Base-by-base conservation (phyloP, 345 rosid species). In the Heritiera fomes region DNA sequence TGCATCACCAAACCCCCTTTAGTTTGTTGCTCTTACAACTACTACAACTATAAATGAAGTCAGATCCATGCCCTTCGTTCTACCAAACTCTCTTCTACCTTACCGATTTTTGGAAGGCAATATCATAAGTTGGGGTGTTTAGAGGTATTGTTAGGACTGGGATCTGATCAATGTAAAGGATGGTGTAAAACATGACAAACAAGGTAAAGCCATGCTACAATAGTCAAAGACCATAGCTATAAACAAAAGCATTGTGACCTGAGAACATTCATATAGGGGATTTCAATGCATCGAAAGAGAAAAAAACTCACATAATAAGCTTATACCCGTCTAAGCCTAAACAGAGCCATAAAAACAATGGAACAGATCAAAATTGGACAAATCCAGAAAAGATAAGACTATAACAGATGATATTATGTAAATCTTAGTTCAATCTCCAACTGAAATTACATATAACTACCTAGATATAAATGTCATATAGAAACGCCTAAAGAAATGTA, bases 391-490 rank as follows among this genome's bases (percentile, higher is more conserved):
- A 5, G 28, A 34, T 53, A 34, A 71, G 28, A 72, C 62, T 53
- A 53, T 53, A 72, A 6, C 15, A 2, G 75, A 72, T 72, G 62
- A 53, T 53, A 72, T 53, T 62, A 60, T 62, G 62, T 46, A 45
- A 18, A 20, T 14, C 9, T 43, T 46, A 14, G 41, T 41, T 28
- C 78, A 55, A 20, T 68, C 43, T 73, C 49, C 50, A 74, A 75
- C 80, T 63, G 71, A 41, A 73, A 49, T 78, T 17, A 71, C 68
- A 80, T 78, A 50, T 50, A 74, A 61, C 83, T 66, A 53, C 84
- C 87, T 81, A 78, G n/a, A 75, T 49, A 75, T 52, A 56, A 74
- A 78, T 76, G 53, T 58, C 30, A 61, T 71, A 50, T 8, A 76
- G 77, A 61, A 67, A 73, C 63, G 66, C 20, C 84, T 84, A 67